Percentiles rank a stretch among this genome's conserved stretches.
phyloP scores from a whole-genome alignment of 108 stramenopile species.

The Aurantiochytrium sp. region DNA sequence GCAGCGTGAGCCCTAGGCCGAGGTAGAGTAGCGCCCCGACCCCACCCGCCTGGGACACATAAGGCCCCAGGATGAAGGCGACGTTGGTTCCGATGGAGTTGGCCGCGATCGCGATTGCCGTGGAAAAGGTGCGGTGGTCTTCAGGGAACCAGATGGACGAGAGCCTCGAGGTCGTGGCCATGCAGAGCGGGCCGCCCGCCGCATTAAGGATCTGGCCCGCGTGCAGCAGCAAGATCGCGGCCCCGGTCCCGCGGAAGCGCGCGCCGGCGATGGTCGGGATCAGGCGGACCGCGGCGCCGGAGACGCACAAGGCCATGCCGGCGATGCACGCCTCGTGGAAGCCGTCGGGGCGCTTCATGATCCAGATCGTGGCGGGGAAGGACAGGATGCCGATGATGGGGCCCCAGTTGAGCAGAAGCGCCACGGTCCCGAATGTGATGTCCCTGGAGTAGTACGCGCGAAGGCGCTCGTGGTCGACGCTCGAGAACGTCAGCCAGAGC shows the following conservation, averaged over 20 bases:
- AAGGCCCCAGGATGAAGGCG: neutral
- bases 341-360: neutral
- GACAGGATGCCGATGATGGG: neutral
- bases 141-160: conserved; percentile 4
- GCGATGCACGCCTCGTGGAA: neutral
- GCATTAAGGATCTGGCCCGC: neutral
- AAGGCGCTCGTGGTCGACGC: neutral
- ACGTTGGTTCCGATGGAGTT: neutral
- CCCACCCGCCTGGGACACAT: neutral
- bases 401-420: neutral
- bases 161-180: conserved; percentile 8
- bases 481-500: neutral
- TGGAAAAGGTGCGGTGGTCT: neutral
- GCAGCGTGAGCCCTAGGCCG: neutral
- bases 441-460: neutral
- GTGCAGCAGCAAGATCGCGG: neutral
- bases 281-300: neutral
- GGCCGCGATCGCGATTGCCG: neutral
- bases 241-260: neutral
- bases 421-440: neutral
- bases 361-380: neutral
- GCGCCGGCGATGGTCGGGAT: neutral
- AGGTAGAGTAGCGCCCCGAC: neutral
- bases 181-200: neutral
- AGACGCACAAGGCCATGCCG: neutral